Conservation (phyloP, 345 rosid species). For the Arabidopsis arenosa region DNA sequence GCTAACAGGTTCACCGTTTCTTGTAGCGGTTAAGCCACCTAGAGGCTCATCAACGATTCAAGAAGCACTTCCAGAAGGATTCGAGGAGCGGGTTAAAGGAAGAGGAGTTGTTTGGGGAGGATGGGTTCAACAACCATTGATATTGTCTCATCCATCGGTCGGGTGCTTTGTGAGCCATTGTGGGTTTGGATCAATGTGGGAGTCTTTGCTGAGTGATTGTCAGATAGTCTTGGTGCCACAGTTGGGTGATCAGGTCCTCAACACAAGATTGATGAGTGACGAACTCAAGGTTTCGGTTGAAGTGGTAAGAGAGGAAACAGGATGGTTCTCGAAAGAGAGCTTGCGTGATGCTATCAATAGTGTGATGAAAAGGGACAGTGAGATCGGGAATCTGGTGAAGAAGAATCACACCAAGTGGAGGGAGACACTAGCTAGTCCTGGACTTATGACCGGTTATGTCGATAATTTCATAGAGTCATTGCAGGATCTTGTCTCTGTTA, state of each 20-base stretch:
- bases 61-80: constrained; percentile 48
- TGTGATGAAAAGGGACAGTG: constrained; percentile 37
- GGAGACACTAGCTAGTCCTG: constrained; percentile 19
- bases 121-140: constrained; percentile 43
- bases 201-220: constrained; percentile 44
- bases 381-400: constrained; percentile 10
- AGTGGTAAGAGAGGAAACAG: constrained; percentile 44
- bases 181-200: constrained; percentile 53
- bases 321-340: constrained; percentile 39
- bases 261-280: constrained; percentile 43
- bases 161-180: constrained; percentile 50
- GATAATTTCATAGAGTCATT: not conserved
- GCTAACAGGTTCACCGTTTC: constrained; percentile 42
- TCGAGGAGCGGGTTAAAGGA: constrained; percentile 41
- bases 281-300: constrained; percentile 50
- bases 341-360: constrained; percentile 40
- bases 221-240: constrained; percentile 48
- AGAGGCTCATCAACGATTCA: constrained; percentile 35
- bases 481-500: not conserved
- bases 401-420: constrained; percentile 41
- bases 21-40: constrained; percentile 42
- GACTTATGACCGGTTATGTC: constrained; percentile 5
- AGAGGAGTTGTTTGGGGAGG: constrained; percentile 43
- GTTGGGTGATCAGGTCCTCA: constrained; percentile 47
- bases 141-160: constrained; percentile 39